Conservation (phyloP, 2,329 filamentous ascomycete genomes). For the Nigrospora osmanthi region DNA sequence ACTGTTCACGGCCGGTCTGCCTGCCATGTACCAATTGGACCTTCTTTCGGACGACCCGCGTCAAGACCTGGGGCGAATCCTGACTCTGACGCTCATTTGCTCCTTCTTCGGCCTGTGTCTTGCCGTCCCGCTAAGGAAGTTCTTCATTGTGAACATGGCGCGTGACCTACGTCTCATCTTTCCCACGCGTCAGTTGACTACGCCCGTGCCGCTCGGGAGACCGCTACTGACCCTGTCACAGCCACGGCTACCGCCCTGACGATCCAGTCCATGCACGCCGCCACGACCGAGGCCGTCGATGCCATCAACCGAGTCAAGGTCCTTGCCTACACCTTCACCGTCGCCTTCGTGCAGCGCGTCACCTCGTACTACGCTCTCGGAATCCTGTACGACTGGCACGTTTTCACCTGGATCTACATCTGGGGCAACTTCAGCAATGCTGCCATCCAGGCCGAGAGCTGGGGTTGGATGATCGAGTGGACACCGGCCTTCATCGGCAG, state of each 20-base stretch:
- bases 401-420: conserved; percentile 45
- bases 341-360: conserved; percentile 41
- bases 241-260: conserved; percentile 50
- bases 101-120: conserved; percentile 59
- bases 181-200: conserved; percentile 28
- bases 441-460: conserved; percentile 46
- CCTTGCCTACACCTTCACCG: conserved; percentile 37
- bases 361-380: conserved; percentile 49
- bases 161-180: conserved; percentile 50
- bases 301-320: conserved; percentile 48
- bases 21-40: too few species aligned
- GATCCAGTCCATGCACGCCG: conserved; percentile 50
- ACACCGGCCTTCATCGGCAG: conserved; percentile 27
- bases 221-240: too few species aligned
- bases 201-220: too few species aligned
- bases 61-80: conserved; percentile 40
- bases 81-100: conserved; percentile 53
- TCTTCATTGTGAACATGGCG: conserved; percentile 59
- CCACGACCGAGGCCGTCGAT: conserved; percentile 36
- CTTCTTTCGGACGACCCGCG: too few species aligned
- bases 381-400: conserved; percentile 50
- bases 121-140: conserved; percentile 55
- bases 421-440: conserved; percentile 42
- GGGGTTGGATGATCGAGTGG: conserved; percentile 50
- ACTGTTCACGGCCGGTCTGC: conserved; percentile 43